Percentiles rank a stretch among this genome's conserved stretches.
phyloP scores from a whole-genome alignment of 192 early-diverging fungal species.

The Chytriomyces sp. region DNA sequence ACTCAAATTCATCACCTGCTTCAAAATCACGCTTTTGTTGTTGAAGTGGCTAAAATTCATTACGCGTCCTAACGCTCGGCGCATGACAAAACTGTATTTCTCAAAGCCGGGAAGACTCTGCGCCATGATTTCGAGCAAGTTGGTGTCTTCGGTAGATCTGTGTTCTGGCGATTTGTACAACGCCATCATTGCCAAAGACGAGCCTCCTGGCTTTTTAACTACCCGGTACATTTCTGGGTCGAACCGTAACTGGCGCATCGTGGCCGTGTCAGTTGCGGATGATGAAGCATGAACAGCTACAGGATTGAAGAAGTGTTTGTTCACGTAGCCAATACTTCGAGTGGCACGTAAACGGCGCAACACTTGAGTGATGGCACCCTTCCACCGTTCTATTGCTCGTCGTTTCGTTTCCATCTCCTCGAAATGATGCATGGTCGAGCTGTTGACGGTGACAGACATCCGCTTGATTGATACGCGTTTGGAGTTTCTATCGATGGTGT shows the following conservation, averaged over 20 bases:
- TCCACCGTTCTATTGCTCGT: too few species aligned
- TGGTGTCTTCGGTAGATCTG: constrained; percentile 3
- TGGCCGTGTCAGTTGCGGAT: neutral
- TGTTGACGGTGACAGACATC: too few species aligned
- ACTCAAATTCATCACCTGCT: neutral
- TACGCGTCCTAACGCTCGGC: neutral
- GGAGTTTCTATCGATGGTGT: too few species aligned
- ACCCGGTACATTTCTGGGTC: neutral
- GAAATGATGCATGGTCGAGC: too few species aligned
- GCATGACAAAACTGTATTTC: constrained; percentile 5
- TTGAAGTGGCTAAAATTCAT: neutral
- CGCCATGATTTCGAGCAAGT: neutral
- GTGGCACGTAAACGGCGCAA: too few species aligned
- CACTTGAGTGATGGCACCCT: too few species aligned
- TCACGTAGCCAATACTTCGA: too few species aligned
- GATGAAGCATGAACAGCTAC: too few species aligned
- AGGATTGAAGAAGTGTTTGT: too few species aligned
- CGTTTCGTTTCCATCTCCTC: too few species aligned
- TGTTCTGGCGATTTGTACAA: constrained; percentile 7
- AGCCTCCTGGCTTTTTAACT: neutral
- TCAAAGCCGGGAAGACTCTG: constrained; percentile 5
- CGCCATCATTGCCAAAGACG: neutral
- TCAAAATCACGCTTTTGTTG: constrained; percentile 3
- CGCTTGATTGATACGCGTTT: too few species aligned
- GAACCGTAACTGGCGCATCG: constrained; percentile 10